These are phyloP conservation scores for Lenwebbia sp. DNA, from an alignment of 345 rosid genomes.

Conservation along the genomic window DNA sequence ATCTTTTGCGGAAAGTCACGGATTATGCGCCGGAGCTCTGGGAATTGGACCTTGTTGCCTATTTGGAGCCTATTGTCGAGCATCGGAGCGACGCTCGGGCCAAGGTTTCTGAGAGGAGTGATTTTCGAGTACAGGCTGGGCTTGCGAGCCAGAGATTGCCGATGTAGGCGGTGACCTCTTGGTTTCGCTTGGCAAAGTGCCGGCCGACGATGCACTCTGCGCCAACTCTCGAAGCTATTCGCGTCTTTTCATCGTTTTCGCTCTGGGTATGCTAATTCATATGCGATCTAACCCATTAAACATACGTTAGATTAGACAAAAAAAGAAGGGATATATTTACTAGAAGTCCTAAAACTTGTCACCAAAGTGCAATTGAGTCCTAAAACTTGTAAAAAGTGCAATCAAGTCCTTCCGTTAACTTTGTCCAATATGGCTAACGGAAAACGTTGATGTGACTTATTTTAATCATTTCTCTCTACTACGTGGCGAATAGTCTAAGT, in stretches of 20 bases:
- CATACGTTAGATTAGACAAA: no score
- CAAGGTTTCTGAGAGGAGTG: constrained; percentile 55
- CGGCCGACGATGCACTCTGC: background rate
- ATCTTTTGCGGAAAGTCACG: constrained; percentile 61
- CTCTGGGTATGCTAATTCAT: no score
- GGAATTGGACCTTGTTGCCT: constrained; percentile 47
- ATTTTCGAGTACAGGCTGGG: constrained; percentile 42
- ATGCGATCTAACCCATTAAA: no score
- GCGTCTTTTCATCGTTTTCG: background rate
- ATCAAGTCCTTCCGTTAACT: no score
- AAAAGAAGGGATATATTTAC: no score
- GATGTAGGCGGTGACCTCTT: background rate
- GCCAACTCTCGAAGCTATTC: background rate
- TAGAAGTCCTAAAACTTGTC: no score
- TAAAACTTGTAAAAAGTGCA: no score
- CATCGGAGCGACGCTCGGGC: constrained; percentile 34
- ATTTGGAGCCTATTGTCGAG: constrained; percentile 59
- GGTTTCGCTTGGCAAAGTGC: background rate
- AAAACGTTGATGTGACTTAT: no score
- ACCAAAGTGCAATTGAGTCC: no score
- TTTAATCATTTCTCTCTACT: no score
- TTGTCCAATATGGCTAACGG: no score
- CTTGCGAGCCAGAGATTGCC: constrained; percentile 10
- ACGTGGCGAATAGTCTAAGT: no score
- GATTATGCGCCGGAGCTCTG: constrained; percentile 60